phyloP scores from a whole-genome alignment of 2,329 filamentous ascomycete species.

The Xylariaceae sp. region DNA sequence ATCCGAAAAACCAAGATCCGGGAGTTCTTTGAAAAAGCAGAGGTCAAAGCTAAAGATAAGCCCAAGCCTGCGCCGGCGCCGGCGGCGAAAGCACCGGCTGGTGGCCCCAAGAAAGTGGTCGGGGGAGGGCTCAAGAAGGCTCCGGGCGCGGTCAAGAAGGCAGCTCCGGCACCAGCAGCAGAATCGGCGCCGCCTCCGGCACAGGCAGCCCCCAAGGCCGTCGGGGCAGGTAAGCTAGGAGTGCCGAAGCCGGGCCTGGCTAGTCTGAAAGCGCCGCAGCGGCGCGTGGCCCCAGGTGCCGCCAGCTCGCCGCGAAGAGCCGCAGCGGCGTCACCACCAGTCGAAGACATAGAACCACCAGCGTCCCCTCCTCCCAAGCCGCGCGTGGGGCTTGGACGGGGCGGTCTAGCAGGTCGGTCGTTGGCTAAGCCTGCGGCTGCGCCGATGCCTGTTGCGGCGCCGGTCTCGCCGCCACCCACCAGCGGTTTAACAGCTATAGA shows the following conservation, averaged over 20 bases:
- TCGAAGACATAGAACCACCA: slow-evolving; percentile 51
- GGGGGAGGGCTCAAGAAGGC: slow-evolving; percentile 43
- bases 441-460: slow-evolving; percentile 43
- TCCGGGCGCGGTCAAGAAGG: slow-evolving; percentile 50
- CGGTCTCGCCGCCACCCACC: slow-evolving; percentile 53
- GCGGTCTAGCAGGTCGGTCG: slow-evolving; percentile 79
- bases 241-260: slow-evolving; percentile 49
- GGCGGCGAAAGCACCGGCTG: slow-evolving; percentile 46
- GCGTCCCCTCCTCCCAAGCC: slow-evolving; percentile 52
- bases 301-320: slow-evolving; percentile 49
- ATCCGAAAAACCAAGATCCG: slow-evolving; percentile 95
- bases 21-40: slow-evolving; percentile 74
- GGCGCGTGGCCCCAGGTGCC: slow-evolving; percentile 47
- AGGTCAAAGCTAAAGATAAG: slow-evolving; percentile 86
- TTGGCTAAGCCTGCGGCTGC: slow-evolving; percentile 66
- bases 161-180: slow-evolving; percentile 37
- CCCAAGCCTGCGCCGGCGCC: slow-evolving; percentile 71
- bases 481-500: slow-evolving; percentile 73
- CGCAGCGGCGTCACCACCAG: slow-evolving; percentile 40
- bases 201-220: slow-evolving; percentile 51
- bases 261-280: slow-evolving; percentile 57
- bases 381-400: slow-evolving; percentile 64
- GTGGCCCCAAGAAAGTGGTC: slow-evolving; percentile 33
- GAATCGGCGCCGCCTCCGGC: slow-evolving; percentile 52
- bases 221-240: slow-evolving; percentile 46